Evolutionary conservation across 208 protist species (phyloP).

Genomic region (Entamoeba moshkovskii): DNA sequence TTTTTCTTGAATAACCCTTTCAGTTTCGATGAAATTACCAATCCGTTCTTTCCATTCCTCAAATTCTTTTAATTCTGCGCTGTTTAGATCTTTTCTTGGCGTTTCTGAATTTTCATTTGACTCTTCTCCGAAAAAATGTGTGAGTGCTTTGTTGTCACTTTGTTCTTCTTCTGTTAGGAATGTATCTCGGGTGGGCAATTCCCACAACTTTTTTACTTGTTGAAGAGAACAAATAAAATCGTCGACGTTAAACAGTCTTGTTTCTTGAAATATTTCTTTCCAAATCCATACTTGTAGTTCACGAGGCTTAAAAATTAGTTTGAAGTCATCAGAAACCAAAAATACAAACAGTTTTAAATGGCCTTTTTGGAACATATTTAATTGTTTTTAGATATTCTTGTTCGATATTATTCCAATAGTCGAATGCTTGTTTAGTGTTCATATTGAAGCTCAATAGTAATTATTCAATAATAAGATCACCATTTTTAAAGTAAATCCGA

Average conservation of each 20-base stretch:
- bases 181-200: neutral
- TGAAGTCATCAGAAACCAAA: neutral
- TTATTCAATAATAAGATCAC: too few species aligned
- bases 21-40: neutral
- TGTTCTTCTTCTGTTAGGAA: neutral
- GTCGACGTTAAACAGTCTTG: neutral
- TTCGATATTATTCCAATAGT: neutral
- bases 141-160: neutral
- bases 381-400: neutral
- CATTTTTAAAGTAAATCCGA: too few species aligned
- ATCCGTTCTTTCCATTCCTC: too few species aligned
- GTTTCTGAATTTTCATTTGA: too few species aligned
- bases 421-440: neutral
- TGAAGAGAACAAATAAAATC: neutral
- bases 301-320: neutral
- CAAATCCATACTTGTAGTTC: slow-evolving; percentile 3
- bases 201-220: neutral
- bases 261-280: slow-evolving; percentile 1
- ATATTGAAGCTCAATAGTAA: too few species aligned
- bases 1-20: neutral
- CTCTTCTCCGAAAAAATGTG: neutral
- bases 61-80: too few species aligned
- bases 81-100: too few species aligned
- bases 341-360: neutral
- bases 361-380: neutral